Evolutionary conservation across 1,139 yeast genomes (phyloP), one percentile per base, ranked within the genome.

Genomic region (Magnusiomyces magnusii): DNA sequence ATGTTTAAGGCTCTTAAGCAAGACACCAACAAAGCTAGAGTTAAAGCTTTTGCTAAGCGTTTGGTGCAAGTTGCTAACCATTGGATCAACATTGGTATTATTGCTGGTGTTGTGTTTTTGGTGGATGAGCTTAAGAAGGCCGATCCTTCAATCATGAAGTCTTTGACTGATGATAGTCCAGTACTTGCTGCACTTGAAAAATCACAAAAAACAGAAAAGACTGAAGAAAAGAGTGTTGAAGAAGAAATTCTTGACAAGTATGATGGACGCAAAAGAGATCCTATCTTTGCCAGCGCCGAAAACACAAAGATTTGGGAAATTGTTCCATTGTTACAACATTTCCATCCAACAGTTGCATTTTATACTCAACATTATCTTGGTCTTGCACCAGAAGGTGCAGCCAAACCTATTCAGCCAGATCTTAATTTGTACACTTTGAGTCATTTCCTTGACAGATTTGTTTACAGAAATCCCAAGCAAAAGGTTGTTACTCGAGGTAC

Each of bases 381-480:
- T 3, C n/a, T 57, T 13, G 77, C 75, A 23, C 82, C 80, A 5
- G 82, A 80, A 58, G 76, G 80, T 47, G 77, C 78, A 58, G 71
- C 74, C 34, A 67, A 70, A n/a, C 75, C 82, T 36, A 72, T 71
- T 25, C 85, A 87, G 68, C 99, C 99, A 10, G 98, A 93, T 72
- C 77, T 93, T 61, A 96, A 96, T 1, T 80, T 95, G 63, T 93
- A 85, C 73, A 85, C 97, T 0, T 78, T 93, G 64, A 78, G 90
- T 31, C 98, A 92, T 73, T 93, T 93, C 81, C 80, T 93, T 76
- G 97, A 93, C 73, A 83, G 96, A 72, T 93, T 95, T 76, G 97
- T 95, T 47, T 93, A 93, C 76, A 87, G 89, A 75, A 91, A 91
- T 71, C 91, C 97, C 57, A 90, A 89, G 75, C 87, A 84, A 68